Evolutionary conservation across 306 rosid species (phyloP).

Genomic region (Gastrolobium villosum): DNA sequence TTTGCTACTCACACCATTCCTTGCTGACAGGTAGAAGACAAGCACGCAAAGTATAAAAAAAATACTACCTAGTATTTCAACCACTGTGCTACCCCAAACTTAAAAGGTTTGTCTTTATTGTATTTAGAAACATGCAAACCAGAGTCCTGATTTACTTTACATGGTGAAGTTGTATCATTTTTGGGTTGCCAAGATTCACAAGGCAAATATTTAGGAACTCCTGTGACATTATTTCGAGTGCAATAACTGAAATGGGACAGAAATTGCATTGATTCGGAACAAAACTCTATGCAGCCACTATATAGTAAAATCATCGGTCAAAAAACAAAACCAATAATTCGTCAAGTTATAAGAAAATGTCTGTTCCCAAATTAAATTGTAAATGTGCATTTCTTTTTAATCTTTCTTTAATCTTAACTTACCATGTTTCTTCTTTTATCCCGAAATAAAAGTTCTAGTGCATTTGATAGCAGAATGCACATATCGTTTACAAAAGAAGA

Average conservation of each 20-base stretch:
- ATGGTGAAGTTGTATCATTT: slow-evolving; percentile 1
- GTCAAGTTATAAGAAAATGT: slow-evolving; percentile 3
- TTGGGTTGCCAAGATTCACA: slow-evolving; percentile 62
- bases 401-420: slow-evolving; percentile 2
- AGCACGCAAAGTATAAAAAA: no score
- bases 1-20: no score
- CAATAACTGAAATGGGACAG: slow-evolving; percentile 70
- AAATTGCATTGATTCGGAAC: slow-evolving; percentile 36
- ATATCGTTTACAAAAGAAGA: slow-evolving; percentile 9
- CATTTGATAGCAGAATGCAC: slow-evolving; percentile 19
- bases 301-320: slow-evolving; percentile 4
- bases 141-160: slow-evolving; percentile 34
- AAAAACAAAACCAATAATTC: slow-evolving; percentile 21
- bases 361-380: slow-evolving; percentile 29
- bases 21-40: no score
- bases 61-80: no score
- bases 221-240: slow-evolving; percentile 36
- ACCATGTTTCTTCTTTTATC: slow-evolving; percentile 17
- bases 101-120: no score
- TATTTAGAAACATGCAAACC: slow-evolving; percentile 45
- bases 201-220: slow-evolving; percentile 59
- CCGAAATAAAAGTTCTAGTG: background rate
- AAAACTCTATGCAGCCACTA: slow-evolving; percentile 16
- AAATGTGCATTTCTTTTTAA: background rate
- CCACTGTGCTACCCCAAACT: no score